Conservation (phyloP, 495 filamentous ascomycete genomes). For the Talaromyces wortmannii region DNA sequence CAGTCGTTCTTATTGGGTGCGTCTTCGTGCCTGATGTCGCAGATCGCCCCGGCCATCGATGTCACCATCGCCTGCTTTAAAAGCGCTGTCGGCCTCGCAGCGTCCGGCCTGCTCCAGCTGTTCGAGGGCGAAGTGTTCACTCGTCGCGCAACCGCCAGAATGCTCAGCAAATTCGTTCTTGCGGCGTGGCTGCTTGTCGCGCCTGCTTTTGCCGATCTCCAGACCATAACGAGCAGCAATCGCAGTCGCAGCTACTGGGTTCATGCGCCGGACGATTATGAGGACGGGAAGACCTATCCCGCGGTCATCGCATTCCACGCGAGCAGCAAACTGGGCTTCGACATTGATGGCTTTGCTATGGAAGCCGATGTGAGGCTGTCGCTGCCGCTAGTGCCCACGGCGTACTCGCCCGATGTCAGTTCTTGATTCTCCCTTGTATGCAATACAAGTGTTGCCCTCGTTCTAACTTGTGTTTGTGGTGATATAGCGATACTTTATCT, state of each 20-base stretch:
- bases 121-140: background rate
- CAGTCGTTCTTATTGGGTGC: background rate
- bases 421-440: too few relatives aligned
- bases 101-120: background rate
- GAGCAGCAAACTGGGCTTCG: background rate
- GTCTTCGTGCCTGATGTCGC: background rate
- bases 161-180: constrained; percentile 1
- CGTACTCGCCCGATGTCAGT: constrained; percentile 1
- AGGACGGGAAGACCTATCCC: background rate
- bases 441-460: background rate
- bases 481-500: constrained; percentile 3
- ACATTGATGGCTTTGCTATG: constrained; percentile 3
- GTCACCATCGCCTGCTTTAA: background rate
- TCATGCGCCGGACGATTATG: background rate
- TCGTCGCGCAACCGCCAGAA: background rate
- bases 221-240: constrained; percentile 2
- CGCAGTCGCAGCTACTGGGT: constrained; percentile 4
- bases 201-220: background rate
- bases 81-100: background rate
- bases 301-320: constrained; percentile 1
- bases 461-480: background rate
- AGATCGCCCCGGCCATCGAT: background rate
- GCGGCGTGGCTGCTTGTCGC: constrained; percentile 1
- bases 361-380: constrained; percentile 1
- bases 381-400: background rate